Evolutionary conservation across 768 basidiomycete species (phyloP).

Genomic region (Melanogaster broomeanus): DNA sequence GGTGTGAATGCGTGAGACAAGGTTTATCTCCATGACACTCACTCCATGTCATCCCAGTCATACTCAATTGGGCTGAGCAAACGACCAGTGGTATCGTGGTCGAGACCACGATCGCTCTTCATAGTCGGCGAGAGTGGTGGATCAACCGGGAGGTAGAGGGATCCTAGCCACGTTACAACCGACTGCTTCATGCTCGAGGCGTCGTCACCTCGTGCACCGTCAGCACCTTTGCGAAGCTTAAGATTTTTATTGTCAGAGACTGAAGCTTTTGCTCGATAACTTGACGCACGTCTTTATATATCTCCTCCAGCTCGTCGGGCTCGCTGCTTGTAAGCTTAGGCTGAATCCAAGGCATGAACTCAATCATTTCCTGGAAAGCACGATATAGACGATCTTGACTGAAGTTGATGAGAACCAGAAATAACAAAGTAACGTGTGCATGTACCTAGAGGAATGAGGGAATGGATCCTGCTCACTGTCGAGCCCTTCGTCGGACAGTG

Average conservation of each 20-base stretch:
- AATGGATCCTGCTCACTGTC: too few relatives aligned
- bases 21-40: background rate
- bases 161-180: conserved; percentile 1
- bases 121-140: background rate
- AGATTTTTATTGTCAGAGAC: too few relatives aligned
- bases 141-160: background rate
- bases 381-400: background rate
- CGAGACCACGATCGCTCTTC: conserved; percentile 2
- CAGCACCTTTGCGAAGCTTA: conserved; percentile 4
- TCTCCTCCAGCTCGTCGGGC: background rate
- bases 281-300: background rate
- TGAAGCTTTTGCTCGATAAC: too few relatives aligned
- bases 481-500: too few relatives aligned
- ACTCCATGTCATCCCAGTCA: conserved; percentile 11
- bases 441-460: too few relatives aligned
- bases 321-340: background rate
- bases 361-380: background rate
- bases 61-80: conserved; percentile 15
- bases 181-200: conserved; percentile 2
- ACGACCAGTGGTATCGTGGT: conserved; percentile 5
- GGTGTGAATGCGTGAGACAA: background rate
- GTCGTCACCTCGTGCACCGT: conserved; percentile 8
- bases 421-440: too few relatives aligned
- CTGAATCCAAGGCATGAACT: background rate
- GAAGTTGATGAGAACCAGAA: too few relatives aligned